These are phyloP conservation scores for Gossypium gossypioides DNA, from an alignment of 441 rosid species.

Conservation along the genomic window DNA sequence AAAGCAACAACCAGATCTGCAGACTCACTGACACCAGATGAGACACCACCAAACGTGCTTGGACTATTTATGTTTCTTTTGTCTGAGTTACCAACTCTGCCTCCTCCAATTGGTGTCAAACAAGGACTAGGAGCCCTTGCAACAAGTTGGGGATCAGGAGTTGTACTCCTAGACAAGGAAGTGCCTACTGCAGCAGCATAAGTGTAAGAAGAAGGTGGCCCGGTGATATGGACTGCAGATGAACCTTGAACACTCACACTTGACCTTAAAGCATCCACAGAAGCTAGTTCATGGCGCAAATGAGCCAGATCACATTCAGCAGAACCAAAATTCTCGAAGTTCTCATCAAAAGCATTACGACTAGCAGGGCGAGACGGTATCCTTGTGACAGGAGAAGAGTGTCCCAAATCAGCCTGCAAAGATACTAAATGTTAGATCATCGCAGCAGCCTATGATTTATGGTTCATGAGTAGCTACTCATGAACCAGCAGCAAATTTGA, in stretches of 20 bases:
- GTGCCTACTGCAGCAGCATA: slow-evolving; percentile 79
- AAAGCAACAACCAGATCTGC: slow-evolving; percentile 52
- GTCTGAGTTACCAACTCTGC: slow-evolving; percentile 46
- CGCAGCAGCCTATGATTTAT: background rate
- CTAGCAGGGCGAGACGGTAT: slow-evolving; percentile 84
- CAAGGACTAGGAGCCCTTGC: slow-evolving; percentile 89
- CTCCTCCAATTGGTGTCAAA: slow-evolving; percentile 73
- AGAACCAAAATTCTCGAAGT: slow-evolving; percentile 28
- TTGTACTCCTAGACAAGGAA: slow-evolving; percentile 67
- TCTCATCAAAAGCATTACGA: slow-evolving; percentile 68
- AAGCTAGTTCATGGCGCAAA: slow-evolving; percentile 30
- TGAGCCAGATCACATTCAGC: slow-evolving; percentile 53
- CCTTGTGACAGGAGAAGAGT: slow-evolving; percentile 28
- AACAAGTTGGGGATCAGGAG: slow-evolving; percentile 80
- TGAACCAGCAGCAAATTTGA: background rate
- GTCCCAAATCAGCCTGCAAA: slow-evolving; percentile 67
- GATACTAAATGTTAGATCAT: slow-evolving; percentile 2
- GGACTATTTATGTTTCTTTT: slow-evolving; percentile 45
- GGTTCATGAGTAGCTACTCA: background rate
- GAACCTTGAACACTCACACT: slow-evolving; percentile 35
- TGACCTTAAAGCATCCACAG: slow-evolving; percentile 31
- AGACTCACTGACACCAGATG: slow-evolving; percentile 47
- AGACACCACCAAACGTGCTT: slow-evolving; percentile 45
- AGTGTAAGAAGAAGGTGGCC: slow-evolving; percentile 45
- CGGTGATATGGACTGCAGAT: slow-evolving; percentile 33